Evolutionary conservation across 345 rosid genomes (phyloP), one percentile per base, ranked within the genome.

Genomic region (Cardamine chenopodiifolia): DNA sequence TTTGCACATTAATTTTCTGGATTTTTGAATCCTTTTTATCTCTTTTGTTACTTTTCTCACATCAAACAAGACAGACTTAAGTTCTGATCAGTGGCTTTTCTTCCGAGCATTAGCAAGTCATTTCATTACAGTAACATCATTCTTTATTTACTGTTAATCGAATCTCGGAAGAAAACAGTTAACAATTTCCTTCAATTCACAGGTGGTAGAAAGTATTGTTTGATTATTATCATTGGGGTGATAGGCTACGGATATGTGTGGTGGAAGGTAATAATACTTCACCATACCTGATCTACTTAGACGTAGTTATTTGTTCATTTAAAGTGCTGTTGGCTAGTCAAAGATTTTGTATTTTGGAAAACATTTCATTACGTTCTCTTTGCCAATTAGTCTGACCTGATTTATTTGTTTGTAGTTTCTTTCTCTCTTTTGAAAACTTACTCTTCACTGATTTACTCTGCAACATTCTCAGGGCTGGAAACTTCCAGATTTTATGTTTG

Each of bases 401-500:
- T 37, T 66, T 10, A 11, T 25, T n/a, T 47, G 25, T 32, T 45
- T 47, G 44, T 57, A 19, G 7, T 58, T 47, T 54, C 7, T 5
- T 49, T 49, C 14, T 58, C 12, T 56, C 20, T 37, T n/a, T 28
- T 74, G 8, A 7, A 13, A 59, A 49, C 25, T 42, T 22, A 31
- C 39, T 23, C 53, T 40, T 35, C 13, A 2, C 50, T 62, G 5
- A 57, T 31, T 19, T 58, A 47, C n/a, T 62, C 53, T 70, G 59
- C 40, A 73, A 68, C 65, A 28, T 40, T 76, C 58, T 52, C 80
- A 95, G 98, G 99, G 99, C 2, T 95, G 92, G 92, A 89, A 88
- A 61, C 91, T 95, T 87, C 91, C 96, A 45, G 94, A 95, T 83
- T 72, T 95, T 85, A 92, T 86, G 97, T 95, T 95, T 85, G 98